Percentiles rank a stretch among this genome's conserved stretches.
phyloP scores from a whole-genome alignment of 495 filamentous ascomycete species.

The Lasiosphaeria miniovina region DNA sequence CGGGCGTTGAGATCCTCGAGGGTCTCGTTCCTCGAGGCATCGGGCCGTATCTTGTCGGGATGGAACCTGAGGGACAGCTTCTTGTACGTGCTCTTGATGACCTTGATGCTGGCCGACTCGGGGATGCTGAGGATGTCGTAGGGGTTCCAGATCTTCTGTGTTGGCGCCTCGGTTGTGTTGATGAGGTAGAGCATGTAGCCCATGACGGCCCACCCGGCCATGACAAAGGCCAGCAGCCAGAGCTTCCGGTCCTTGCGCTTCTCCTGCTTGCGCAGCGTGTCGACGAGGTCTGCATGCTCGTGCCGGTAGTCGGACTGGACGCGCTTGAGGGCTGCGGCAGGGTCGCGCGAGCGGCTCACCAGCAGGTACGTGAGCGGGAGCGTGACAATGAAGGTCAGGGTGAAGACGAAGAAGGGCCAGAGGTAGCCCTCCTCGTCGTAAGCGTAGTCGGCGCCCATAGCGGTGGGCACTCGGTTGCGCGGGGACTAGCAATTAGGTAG shows the following conservation, averaged over 20 bases:
- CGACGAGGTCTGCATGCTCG: conserved; percentile 77
- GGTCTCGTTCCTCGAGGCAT: conserved; percentile 85
- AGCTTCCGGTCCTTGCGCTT: conserved; percentile 84
- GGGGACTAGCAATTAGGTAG: conserved; percentile 6
- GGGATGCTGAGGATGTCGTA: conserved; percentile 89
- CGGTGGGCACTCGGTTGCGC: conserved; percentile 26
- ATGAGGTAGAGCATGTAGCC: conserved; percentile 93
- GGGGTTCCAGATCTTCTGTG: conserved; percentile 86
- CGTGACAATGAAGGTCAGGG: conserved; percentile 80
- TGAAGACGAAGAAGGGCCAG: conserved; percentile 98
- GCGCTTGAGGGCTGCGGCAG: conserved; percentile 46
- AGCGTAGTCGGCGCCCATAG: conserved; percentile 93
- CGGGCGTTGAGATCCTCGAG: conserved; percentile 76
- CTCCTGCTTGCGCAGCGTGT: conserved; percentile 80
- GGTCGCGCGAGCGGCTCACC: conserved; percentile 73
- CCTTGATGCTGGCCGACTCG: conserved; percentile 79
- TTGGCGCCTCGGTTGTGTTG: conserved; percentile 66
- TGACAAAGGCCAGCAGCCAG: conserved; percentile 76
- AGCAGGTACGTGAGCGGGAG: conserved; percentile 87
- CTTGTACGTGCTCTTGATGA: conserved; percentile 87
- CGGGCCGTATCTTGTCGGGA: conserved; percentile 84
- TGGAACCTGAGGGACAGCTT: conserved; percentile 82
- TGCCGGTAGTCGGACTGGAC: conserved; percentile 72
- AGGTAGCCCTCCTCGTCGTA: conserved; percentile 98
- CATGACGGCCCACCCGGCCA: conserved; percentile 78